A percentile compares a stretch with the other conserved stretches of the same genome.
These are phyloP conservation scores for Aspergillus saccharolyticus DNA, from an alignment of 495 filamentous ascomycete genomes.

Conservation along the genomic window DNA sequence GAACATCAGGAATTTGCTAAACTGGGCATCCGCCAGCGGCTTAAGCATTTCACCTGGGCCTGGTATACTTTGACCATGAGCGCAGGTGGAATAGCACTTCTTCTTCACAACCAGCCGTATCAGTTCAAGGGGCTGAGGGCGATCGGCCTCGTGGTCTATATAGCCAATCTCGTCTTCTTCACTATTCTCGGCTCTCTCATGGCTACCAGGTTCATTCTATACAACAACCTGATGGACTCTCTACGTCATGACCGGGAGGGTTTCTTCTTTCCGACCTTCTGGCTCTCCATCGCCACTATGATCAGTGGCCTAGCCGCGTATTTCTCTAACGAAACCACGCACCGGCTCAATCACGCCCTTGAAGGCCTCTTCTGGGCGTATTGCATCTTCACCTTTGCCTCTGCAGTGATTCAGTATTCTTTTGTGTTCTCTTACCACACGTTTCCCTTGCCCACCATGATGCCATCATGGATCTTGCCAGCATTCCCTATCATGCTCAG, in stretches of 20 bases:
- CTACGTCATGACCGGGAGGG: slow-evolving; percentile 58
- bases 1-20: background rate
- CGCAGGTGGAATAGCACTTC: slow-evolving; percentile 58
- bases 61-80: slow-evolving; percentile 69
- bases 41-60: slow-evolving; percentile 68
- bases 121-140: slow-evolving; percentile 52
- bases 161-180: slow-evolving; percentile 60
- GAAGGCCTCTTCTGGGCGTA: slow-evolving; percentile 47
- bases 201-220: slow-evolving; percentile 51
- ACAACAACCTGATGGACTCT: slow-evolving; percentile 49
- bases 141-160: slow-evolving; percentile 57
- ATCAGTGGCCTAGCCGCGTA: slow-evolving; percentile 55
- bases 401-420: slow-evolving; percentile 41
- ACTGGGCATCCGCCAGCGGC: slow-evolving; percentile 34
- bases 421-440: slow-evolving; percentile 34
- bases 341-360: slow-evolving; percentile 37
- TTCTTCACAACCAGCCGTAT: slow-evolving; percentile 54
- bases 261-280: slow-evolving; percentile 63
- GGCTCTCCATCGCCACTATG: slow-evolving; percentile 58
- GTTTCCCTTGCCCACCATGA: slow-evolving; percentile 39
- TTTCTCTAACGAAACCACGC: slow-evolving; percentile 42
- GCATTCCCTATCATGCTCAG: slow-evolving; percentile 46
- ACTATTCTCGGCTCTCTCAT: slow-evolving; percentile 47
- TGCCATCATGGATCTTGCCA: slow-evolving; percentile 45
- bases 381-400: slow-evolving; percentile 34